Evolutionary conservation across 73 alveolate species (phyloP), one percentile per base, ranked within the genome.

Genomic region (Paraurostyla sp.): DNA sequence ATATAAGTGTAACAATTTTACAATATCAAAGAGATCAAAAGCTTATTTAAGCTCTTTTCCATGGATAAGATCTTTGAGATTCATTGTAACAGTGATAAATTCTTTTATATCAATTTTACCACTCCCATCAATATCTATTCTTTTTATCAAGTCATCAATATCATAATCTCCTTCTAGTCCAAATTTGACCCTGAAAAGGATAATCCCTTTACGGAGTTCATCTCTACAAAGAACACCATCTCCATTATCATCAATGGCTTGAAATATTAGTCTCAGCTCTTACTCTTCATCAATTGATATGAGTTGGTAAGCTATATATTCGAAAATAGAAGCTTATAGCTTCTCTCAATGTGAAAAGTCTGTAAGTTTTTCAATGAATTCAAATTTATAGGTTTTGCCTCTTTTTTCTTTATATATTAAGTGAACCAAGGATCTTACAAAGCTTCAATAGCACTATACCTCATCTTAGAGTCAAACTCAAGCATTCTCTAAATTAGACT

Each of bases 131-230:
- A 89, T 58, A 60, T 91, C 96, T 20, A 91, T 76, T 41, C 91
- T 82, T 40, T 48, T 62, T 45, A 92, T 59, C 75, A 94, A 68
- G 68, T 83, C 54, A 76, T 94, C 98, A n/a, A 92, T 80, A 20
- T 92, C 93, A 41, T 75, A 83, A 42, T 86, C 92, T 20, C 84
- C 90, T 13, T 85, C 71, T 15, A 49, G 36, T 27, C 93, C 96
- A 51, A 91, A 85, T 43, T 76, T 69, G 2, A 20, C 4, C 4
- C 32, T 7, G 32, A 78, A 78, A 63, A 91, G 76, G 41, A 90
- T 94, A 75, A 95, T 95, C 43, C 99, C 99, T n/a, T 95, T 96
- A 25, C 62, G 42, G 18, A 96, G 82, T 62, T 96, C 99, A 46
- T 94, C 97, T 42, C 82, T 92, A 35, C 93, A 76, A 35, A 96